A percentile compares a stretch with the other conserved stretches of the same genome.
Evolutionary conservation across 805 yeast species (phyloP).

Genomic region (Starmera caribaea): DNA sequence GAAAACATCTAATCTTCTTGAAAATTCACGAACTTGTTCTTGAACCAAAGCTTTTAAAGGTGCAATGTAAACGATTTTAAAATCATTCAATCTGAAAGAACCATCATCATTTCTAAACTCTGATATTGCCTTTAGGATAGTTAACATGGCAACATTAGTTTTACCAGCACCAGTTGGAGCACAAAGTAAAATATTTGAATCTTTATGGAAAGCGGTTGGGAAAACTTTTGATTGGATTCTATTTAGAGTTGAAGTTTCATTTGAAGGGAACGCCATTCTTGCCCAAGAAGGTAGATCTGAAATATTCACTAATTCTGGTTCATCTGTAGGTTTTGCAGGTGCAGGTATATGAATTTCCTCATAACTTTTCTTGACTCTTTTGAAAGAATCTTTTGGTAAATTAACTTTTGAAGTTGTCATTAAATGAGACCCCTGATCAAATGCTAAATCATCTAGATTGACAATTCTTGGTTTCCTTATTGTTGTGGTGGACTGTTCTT

Average conservation of each 20-base stretch:
- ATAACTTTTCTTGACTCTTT: constrained; percentile 59
- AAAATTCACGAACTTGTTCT: constrained; percentile 85
- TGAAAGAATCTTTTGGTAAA: constrained; percentile 79
- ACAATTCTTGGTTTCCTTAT: constrained; percentile 39
- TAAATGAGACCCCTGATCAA: constrained; percentile 66
- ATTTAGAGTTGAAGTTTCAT: constrained; percentile 61
- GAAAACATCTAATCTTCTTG: constrained; percentile 50
- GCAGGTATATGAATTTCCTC: constrained; percentile 93
- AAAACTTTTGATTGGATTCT: constrained; percentile 76
- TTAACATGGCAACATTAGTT: constrained; percentile 89
- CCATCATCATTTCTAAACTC: constrained; percentile 42
- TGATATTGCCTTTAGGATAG: constrained; percentile 55
- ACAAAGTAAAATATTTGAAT: constrained; percentile 71
- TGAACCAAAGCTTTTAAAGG: constrained; percentile 93
- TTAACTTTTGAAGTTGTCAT: constrained; percentile 58
- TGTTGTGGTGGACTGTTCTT: constrained; percentile 1
- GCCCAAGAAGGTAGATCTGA: constrained; percentile 76
- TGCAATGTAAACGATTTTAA: constrained; percentile 82
- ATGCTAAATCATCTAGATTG: constrained; percentile 53
- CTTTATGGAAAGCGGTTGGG: constrained; percentile 66
- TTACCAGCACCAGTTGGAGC: constrained; percentile 99
- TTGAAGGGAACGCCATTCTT: constrained; percentile 57
- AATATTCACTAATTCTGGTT: constrained; percentile 40
- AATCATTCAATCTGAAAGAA: constrained; percentile 39
- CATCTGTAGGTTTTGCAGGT: constrained; percentile 42